A percentile compares a stretch with the other conserved stretches of the same genome.
Conservation (phyloP, 1,284 basidiomycete species). For the Rhodotorula sp. region DNA sequence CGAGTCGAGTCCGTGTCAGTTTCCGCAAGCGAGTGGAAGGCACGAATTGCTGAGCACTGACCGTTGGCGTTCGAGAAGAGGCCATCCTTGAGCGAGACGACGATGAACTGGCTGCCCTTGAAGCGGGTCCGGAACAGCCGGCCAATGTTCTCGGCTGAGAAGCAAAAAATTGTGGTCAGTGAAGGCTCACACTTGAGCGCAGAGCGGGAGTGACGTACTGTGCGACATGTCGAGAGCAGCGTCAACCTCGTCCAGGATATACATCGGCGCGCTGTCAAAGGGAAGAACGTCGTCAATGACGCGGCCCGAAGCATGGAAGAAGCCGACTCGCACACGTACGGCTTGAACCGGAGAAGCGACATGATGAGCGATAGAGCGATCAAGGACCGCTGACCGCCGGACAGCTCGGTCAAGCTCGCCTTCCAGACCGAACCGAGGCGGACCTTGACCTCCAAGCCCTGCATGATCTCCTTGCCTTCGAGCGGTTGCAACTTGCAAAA, state of each 20-base stretch:
- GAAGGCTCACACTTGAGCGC: neutral
- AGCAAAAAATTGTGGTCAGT: neutral
- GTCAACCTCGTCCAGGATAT: constrained; percentile 93
- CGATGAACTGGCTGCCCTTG: constrained; percentile 96
- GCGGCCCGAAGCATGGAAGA: no score
- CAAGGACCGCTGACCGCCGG: constrained; percentile 95
- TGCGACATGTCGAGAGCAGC: constrained; percentile 94
- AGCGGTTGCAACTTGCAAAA: constrained; percentile 93
- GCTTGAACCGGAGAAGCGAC: constrained; percentile 94
- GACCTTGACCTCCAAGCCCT: constrained; percentile 97
- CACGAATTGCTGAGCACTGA: neutral
- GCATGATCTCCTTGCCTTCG: constrained; percentile 87
- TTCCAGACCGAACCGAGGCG: constrained; percentile 95
- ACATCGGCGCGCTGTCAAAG: constrained; percentile 92
- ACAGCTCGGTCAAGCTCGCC: constrained; percentile 91
- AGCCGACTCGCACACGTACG: no score
- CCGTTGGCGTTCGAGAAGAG: constrained; percentile 96
- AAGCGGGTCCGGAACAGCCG: constrained; percentile 96
- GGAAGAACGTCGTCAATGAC: no score
- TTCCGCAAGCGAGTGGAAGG: no score
- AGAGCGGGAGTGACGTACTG: constrained; percentile 56
- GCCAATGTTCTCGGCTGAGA: constrained; percentile 73
- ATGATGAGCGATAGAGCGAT: constrained; percentile 97
- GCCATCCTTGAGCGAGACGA: constrained; percentile 95
- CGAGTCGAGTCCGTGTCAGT: neutral